Evolutionary conservation across 2,329 filamentous ascomycete genomes (phyloP), one percentile per base, ranked within the genome.

Genomic region (Chalaropsis ovoidea): DNA sequence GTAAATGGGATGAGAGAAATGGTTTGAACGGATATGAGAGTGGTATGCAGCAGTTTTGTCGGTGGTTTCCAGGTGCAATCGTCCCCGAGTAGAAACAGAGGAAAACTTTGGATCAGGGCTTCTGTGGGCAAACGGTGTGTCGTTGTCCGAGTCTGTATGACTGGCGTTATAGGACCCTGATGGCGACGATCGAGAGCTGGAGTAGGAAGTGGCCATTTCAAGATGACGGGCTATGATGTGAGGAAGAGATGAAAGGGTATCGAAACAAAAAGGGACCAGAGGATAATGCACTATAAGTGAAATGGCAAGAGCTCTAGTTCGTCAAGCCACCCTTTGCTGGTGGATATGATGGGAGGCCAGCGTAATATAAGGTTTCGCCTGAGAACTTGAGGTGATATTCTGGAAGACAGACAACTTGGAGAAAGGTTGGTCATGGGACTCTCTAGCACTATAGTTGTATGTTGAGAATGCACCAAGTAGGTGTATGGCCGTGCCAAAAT

Each of bases 101-200:
- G 61, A 31, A 15, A 41, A 39, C 24, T 41, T 43, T 3, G 54
- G 39, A 49, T 67, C 66, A 7, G 60, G 63, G 22, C 66, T 67
- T 60, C 60, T 47, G 19, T 43, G 62, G 10, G 66, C 66, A 65
- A 67, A 49, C 6, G 66, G 60, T 0, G 63, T 67, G 54, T 67
- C 66, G 61, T 65, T 67, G 58, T 67, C 66, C 2, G 66, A 67
- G 58, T 62, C 63, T 27, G 62, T 65, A 15, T 45, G 49, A 19
- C 49, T 43, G n/a, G 27, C 56, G 31, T 65, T 61, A 42, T 61
- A 62, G n/a, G 66, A 62, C 35, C 63, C 56, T 41, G 52, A 43
- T 11, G 56, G 35, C 35, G 66, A 67, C 19, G 66, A 65, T 4
- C 61, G 56, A 17, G 66, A 49, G 8, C 63, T 61, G 42, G 66